Conservation (phyloP, 2,329 filamentous ascomycete genomes). For the Aureobasidium subglaciale region DNA sequence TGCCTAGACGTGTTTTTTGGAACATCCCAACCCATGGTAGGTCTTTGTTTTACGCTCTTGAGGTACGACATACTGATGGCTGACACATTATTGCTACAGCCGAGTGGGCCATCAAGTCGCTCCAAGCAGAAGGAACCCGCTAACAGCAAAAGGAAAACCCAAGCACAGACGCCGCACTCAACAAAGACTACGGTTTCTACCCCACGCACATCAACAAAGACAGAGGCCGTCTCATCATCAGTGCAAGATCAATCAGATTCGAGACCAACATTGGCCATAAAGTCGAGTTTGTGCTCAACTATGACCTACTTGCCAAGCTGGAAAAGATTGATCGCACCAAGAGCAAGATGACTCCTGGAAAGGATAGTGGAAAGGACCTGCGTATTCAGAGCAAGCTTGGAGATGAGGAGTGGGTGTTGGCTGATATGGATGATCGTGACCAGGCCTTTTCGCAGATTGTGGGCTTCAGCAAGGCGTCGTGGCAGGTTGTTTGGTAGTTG, state of each 20-base stretch:
- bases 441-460: slow-evolving; percentile 4
- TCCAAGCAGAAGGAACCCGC: not conserved
- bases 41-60: too few species aligned
- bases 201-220: not conserved
- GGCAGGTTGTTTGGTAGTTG: slow-evolving; percentile 8
- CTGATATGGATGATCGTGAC: not conserved
- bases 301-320: not conserved
- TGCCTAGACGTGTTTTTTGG: not conserved
- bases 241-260: not conserved
- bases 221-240: not conserved
- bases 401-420: not conserved
- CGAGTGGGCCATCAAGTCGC: not conserved
- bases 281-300: not conserved
- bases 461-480: not conserved
- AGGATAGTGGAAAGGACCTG: not conserved
- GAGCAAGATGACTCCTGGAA: not conserved
- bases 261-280: not conserved
- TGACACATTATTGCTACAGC: not conserved
- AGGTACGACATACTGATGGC: too few species aligned
- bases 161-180: not conserved
- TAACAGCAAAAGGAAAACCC: not conserved
- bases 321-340: not conserved
- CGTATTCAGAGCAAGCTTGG: not conserved
- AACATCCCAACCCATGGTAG: slow-evolving; percentile 3
- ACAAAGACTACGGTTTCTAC: not conserved